A percentile compares a stretch with the other conserved stretches of the same genome.
Conservation (phyloP, 2,329 filamentous ascomycete species). For the Leptosphaerulina australis region DNA sequence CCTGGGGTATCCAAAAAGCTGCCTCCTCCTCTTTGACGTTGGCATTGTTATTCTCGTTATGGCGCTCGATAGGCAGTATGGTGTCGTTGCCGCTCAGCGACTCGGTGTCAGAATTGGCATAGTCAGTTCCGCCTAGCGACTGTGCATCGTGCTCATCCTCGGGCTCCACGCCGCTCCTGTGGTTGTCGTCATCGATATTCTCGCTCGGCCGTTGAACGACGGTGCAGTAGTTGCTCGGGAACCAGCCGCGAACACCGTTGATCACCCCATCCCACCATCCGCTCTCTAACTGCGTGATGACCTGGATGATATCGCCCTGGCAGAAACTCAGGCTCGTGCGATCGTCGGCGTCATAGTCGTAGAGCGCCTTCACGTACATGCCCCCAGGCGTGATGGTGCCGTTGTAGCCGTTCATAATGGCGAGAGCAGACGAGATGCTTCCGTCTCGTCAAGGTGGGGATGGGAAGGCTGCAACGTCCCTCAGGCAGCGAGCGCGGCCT, state of each 20-base stretch:
- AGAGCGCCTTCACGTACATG: conserved; percentile 93
- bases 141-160: conserved; percentile 51
- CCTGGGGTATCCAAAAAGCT: conserved; percentile 98
- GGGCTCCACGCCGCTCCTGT: conserved; percentile 61
- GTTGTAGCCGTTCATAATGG: conserved; percentile 58
- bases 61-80: conserved; percentile 69
- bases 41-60: conserved; percentile 48
- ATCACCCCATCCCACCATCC: conserved; percentile 99
- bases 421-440: conserved; percentile 18
- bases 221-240: conserved; percentile 98
- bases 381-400: conserved; percentile 57
- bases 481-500: conserved; percentile 18
- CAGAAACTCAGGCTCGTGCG: conserved; percentile 95
- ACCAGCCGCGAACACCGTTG: conserved; percentile 96
- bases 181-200: conserved; percentile 68
- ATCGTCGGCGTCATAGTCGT: conserved; percentile 96
- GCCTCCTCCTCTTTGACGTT: conserved; percentile 77
- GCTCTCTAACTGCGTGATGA: conserved; percentile 96
- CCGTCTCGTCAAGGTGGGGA: conserved; percentile 14
- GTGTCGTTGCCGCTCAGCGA: conserved; percentile 48
- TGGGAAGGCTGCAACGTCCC: conserved; percentile 16
- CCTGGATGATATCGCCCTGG: conserved; percentile 96
- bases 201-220: conserved; percentile 80
- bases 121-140: conserved; percentile 51
- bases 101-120: conserved; percentile 55